phyloP scores from a whole-genome alignment of 495 filamentous ascomycete genomes.

The Evernia prunastri region DNA sequence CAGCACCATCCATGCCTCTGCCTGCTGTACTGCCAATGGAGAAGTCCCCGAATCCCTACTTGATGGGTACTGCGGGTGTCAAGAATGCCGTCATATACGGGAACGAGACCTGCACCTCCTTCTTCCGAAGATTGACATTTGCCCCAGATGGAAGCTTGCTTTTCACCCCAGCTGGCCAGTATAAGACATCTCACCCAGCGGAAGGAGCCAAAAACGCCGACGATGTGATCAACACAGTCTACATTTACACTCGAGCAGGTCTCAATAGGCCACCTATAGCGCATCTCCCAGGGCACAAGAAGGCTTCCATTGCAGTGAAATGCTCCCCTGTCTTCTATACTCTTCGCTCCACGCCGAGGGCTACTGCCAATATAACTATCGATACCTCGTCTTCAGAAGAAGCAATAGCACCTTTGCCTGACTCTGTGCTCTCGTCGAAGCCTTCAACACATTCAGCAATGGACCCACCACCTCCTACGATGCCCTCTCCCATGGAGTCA shows the following conservation, averaged over 20 bases:
- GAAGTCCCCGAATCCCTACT: slow-evolving; percentile 69
- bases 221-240: slow-evolving; percentile 93
- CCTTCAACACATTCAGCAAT: slow-evolving; percentile 52
- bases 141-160: slow-evolving; percentile 92
- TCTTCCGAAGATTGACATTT: slow-evolving; percentile 91
- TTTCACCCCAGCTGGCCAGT: slow-evolving; percentile 94
- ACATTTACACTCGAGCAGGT: slow-evolving; percentile 93
- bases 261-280: slow-evolving; percentile 96
- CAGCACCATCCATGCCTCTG: slow-evolving; percentile 89
- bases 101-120: slow-evolving; percentile 96
- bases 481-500: slow-evolving; percentile 26
- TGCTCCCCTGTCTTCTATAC: slow-evolving; percentile 91
- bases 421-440: slow-evolving; percentile 62
- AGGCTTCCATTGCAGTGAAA: slow-evolving; percentile 91
- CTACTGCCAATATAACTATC: slow-evolving; percentile 83
- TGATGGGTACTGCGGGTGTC: slow-evolving; percentile 45
- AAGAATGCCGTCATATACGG: slow-evolving; percentile 87
- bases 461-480: slow-evolving; percentile 70
- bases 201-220: slow-evolving; percentile 68
- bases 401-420: slow-evolving; percentile 72
- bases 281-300: slow-evolving; percentile 97
- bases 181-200: slow-evolving; percentile 71
- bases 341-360: slow-evolving; percentile 57
- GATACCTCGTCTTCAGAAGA: slow-evolving; percentile 88
- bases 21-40: slow-evolving; percentile 96